phyloP scores from a whole-genome alignment of 2,329 filamentous ascomycete genomes.

The Fusarium pseudograminearum region DNA sequence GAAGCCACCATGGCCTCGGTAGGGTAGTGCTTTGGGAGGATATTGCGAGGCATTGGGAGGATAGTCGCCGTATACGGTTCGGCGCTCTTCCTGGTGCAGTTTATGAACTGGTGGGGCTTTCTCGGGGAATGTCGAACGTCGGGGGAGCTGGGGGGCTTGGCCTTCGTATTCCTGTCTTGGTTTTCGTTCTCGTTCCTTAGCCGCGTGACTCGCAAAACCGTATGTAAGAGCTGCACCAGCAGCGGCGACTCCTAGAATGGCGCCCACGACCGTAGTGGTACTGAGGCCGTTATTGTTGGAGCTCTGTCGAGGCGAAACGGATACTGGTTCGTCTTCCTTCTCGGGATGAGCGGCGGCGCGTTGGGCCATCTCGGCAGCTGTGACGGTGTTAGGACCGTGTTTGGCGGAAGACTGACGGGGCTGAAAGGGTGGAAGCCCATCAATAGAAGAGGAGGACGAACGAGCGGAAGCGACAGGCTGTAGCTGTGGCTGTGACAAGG shows the following conservation, averaged over 20 bases:
- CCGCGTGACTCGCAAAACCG: slow-evolving; percentile 69
- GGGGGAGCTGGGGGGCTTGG: slow-evolving; percentile 55
- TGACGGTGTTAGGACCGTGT: slow-evolving; percentile 39
- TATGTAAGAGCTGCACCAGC: slow-evolving; percentile 75
- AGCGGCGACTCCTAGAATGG: slow-evolving; percentile 83
- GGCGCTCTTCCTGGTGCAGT: slow-evolving; percentile 37
- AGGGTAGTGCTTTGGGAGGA: slow-evolving; percentile 41
- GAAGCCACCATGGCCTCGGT: slow-evolving; percentile 37
- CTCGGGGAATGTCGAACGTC: slow-evolving; percentile 62
- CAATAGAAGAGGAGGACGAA: slow-evolving; percentile 42
- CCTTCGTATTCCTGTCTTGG: slow-evolving; percentile 57
- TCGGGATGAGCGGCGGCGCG: slow-evolving; percentile 34
- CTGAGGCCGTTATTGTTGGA: slow-evolving; percentile 59
- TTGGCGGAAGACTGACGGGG: slow-evolving; percentile 37
- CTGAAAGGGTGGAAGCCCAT: slow-evolving; percentile 38
- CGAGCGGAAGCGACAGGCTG: slow-evolving; percentile 34
- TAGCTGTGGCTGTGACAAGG: slow-evolving; percentile 42
- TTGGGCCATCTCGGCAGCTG: slow-evolving; percentile 43
- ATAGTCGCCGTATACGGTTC: slow-evolving; percentile 36
- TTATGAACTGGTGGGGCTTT: slow-evolving; percentile 50
- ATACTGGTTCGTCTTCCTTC: slow-evolving; percentile 38
- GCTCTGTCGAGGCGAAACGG: slow-evolving; percentile 51
- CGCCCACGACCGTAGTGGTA: slow-evolving; percentile 76
- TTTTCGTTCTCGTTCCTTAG: slow-evolving; percentile 58
- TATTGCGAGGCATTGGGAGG: slow-evolving; percentile 35